Base-by-base conservation (phyloP, 116 monocot species). In the Posidonia oceanica region DNA sequence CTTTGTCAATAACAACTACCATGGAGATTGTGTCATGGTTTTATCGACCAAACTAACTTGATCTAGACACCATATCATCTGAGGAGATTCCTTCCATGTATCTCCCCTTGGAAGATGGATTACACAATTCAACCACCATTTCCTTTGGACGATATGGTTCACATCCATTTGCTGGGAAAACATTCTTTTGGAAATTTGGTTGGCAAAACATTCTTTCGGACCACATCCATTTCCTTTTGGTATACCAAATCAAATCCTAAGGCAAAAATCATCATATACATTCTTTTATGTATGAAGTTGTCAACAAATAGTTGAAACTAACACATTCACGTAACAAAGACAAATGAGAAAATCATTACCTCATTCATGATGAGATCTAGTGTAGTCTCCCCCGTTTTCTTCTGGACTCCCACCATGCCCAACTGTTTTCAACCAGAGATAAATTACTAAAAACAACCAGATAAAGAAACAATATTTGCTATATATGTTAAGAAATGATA, bases 21-120 rank as follows among this genome's bases (percentile, higher is more conserved):
- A 95, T 88, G 69, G 95, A 83, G 53, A 95, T 95, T 22, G 95
- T 91, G 68, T 95, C 95, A 78, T 95, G 91, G 72, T 86, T 86
- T 51, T 72, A 41, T 48, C 59, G 75, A 72, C 56, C 62, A 58
- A 85, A 58, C 44, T 20, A 10, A 23, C 67, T 72, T 15, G 71
- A 72, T 61, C 77, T 78, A 58, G 73, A 68, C 13, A 65, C 60
- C 5, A 72, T 5, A 13, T 36, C 58, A 53, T 21, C 14, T 14
- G 13, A 15, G 10, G 36, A 14, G 15, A 4, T 54, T 38, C 17
- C 55, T 54, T 22, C 36, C 15, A 36, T 11, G 14, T 36, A 69
- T 54, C 36, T 15, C 41, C 0, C 11, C 7, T 36, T 56, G 66
- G 15, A 7, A 57, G 40, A 52, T 53, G 38, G 5, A 38, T 15